Conservation (phyloP, 2,329 filamentous ascomycete species). For the Chaetothyriales sp. region DNA sequence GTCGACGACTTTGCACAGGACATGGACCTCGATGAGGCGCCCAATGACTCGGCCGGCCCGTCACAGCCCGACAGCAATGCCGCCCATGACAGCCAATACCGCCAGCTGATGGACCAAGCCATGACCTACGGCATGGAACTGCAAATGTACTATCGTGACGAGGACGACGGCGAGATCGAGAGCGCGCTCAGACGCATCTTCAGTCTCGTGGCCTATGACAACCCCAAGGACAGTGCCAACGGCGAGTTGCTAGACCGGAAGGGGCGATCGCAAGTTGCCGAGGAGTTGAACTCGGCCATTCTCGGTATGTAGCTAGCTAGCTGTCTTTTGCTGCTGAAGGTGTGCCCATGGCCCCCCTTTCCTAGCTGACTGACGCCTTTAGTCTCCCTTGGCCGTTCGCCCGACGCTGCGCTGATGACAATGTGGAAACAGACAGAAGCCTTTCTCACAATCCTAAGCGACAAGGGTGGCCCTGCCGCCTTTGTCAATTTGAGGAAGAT, state of each 20-base stretch:
- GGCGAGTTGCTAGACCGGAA: slow-evolving; percentile 63
- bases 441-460: slow-evolving; percentile 66
- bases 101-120: slow-evolving; percentile 52
- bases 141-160: slow-evolving; percentile 60
- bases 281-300: slow-evolving; percentile 89
- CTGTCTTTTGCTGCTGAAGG: no score
- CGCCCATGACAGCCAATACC: slow-evolving; percentile 21
- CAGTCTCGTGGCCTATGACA: slow-evolving; percentile 71
- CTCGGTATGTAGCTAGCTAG: slow-evolving; percentile 59
- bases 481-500: slow-evolving; percentile 60
- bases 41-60: slow-evolving; percentile 9
- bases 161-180: slow-evolving; percentile 55
- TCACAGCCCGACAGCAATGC: slow-evolving; percentile 22
- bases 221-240: slow-evolving; percentile 64
- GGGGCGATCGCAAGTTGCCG: slow-evolving; percentile 66
- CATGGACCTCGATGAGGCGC: slow-evolving; percentile 43
- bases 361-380: slow-evolving; percentile 15
- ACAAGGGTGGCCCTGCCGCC: slow-evolving; percentile 66
- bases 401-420: slow-evolving; percentile 69
- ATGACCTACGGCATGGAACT: slow-evolving; percentile 69
- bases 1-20: slow-evolving; percentile 35
- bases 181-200: slow-evolving; percentile 73
- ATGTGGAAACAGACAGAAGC: slow-evolving; percentile 77
- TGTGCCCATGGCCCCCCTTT: not conserved
- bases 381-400: slow-evolving; percentile 87